A percentile compares a stretch with the other conserved stretches of the same genome.
Evolutionary conservation across 441 rosid genomes (phyloP).

Genomic region (Croton setiger): DNA sequence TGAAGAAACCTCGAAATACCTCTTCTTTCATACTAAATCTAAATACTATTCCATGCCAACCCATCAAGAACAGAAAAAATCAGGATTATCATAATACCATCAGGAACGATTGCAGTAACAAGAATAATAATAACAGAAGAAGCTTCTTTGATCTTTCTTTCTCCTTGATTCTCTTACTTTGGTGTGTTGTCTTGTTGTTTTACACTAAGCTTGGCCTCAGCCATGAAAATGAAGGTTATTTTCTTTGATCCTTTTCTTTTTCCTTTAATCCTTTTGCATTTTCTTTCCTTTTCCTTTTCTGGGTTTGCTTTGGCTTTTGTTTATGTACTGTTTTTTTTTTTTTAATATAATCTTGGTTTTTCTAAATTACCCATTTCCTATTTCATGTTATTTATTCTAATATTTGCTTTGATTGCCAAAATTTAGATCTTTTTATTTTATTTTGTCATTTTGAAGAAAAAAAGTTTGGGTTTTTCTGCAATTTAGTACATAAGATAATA

Average conservation of each 20-base stretch:
- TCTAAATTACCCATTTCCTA: conserved; percentile 12
- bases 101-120: conserved; percentile 9
- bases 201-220: conserved; percentile 52
- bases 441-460: not conserved
- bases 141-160: conserved; percentile 50
- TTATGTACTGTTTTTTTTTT: not conserved
- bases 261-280: not conserved
- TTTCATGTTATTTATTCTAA: not conserved
- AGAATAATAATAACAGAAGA: conserved; percentile 15
- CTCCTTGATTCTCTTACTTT: conserved; percentile 51
- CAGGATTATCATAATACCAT: not conserved
- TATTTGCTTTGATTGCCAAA: conserved; percentile 14
- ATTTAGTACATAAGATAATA: not conserved
- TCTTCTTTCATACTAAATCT: conserved; percentile 18
- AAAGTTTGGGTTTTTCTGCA: conserved; percentile 4
- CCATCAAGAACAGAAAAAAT: conserved; percentile 4
- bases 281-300: not conserved
- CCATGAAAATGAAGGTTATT: conserved; percentile 53
- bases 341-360: conserved; percentile 8
- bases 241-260: not conserved
- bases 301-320: not conserved
- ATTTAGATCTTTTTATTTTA: not conserved
- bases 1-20: conserved; percentile 43
- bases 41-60: conserved; percentile 27
- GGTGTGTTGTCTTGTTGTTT: conserved; percentile 60